phyloP scores from a whole-genome alignment of 495 filamentous ascomycete species.

The Aspergillus nanangensis region DNA sequence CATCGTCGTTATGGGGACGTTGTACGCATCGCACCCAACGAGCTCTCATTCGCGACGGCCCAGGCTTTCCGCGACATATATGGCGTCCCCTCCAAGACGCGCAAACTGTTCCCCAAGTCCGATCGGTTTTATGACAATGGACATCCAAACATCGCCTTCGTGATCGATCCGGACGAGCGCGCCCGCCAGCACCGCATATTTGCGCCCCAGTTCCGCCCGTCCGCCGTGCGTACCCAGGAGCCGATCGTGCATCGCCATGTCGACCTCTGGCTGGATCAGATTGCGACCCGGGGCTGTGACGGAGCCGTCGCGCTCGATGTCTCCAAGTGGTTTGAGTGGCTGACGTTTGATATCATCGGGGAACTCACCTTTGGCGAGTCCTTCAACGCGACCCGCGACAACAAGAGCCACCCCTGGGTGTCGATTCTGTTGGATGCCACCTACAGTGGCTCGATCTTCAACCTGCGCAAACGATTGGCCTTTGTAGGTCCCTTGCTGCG shows the following conservation, averaged over 20 bases:
- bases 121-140: not conserved
- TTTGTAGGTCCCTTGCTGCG: not conserved
- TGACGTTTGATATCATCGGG: slow-evolving; percentile 3
- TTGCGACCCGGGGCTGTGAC: not conserved
- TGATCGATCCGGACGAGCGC: not conserved
- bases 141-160: not conserved
- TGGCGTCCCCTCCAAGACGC: slow-evolving; percentile 1
- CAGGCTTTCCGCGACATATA: slow-evolving; percentile 7
- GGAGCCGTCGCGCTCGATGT: not conserved
- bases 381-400: not conserved
- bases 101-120: not conserved
- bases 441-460: not conserved
- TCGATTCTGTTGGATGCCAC: not conserved
- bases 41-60: slow-evolving; percentile 3
- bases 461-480: not conserved
- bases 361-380: slow-evolving; percentile 1
- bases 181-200: not conserved
- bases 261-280: not conserved
- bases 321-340: not conserved
- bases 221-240: not conserved
- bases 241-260: not conserved
- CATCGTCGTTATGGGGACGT: slow-evolving; percentile 1
- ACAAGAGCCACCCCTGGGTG: not conserved
- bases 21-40: slow-evolving; percentile 8
- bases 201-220: not conserved